A percentile compares a stretch with the other conserved stretches of the same genome.
Conservation (phyloP, 441 rosid species). For the Isatis lusitanica region DNA sequence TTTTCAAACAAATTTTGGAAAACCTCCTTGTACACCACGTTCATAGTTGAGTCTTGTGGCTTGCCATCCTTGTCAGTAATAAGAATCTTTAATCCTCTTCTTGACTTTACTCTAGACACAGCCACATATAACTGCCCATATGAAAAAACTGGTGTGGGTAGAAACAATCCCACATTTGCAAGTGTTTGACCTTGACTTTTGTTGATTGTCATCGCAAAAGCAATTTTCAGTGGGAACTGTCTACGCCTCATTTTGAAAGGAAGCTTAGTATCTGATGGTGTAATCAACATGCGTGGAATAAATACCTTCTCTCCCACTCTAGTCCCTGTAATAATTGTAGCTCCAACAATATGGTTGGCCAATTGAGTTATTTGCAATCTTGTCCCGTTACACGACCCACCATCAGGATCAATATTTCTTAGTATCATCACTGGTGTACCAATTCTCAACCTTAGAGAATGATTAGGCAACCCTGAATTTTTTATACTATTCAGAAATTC, state of each 20-base stretch:
- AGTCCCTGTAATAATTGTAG: background rate
- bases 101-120: background rate
- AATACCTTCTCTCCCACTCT: background rate
- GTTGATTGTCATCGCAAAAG: background rate
- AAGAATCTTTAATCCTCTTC: background rate
- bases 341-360: background rate
- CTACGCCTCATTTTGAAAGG: too few relatives aligned
- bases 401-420: background rate
- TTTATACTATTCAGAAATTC: background rate
- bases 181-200: background rate
- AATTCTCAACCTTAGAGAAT: background rate
- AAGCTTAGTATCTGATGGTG: background rate
- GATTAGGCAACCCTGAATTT: background rate
- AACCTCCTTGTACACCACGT: background rate
- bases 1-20: background rate
- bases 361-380: background rate
- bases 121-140: background rate
- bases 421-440: background rate
- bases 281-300: background rate
- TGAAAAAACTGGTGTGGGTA: background rate
- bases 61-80: background rate
- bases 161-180: background rate
- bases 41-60: background rate
- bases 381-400: background rate
- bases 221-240: background rate